Evolutionary conservation across 2,329 filamentous ascomycete genomes (phyloP).

Genomic region (Acrocalymma vagum): DNA sequence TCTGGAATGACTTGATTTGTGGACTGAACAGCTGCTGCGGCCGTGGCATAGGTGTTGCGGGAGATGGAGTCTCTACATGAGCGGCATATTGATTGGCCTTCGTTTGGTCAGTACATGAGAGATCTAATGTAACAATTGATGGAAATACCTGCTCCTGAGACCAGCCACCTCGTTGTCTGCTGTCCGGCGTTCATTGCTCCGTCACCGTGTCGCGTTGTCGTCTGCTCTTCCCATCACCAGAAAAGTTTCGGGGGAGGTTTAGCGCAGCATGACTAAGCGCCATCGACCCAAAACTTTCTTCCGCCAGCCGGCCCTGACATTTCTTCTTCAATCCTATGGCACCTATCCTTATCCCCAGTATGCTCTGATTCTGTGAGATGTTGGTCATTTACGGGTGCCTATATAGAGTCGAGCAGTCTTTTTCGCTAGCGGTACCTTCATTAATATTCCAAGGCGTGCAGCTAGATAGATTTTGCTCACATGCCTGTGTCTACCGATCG

Average conservation of each 20-base stretch:
- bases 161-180: conserved; percentile 54
- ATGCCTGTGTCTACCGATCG: too few relatives aligned
- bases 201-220: conserved; percentile 19
- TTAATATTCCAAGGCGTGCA: conserved; percentile 74
- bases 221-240: conserved; percentile 21
- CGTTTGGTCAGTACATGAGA: conserved; percentile 33
- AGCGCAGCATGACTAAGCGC: conserved; percentile 30
- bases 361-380: conserved; percentile 65
- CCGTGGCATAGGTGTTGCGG: conserved; percentile 42
- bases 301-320: conserved; percentile 25
- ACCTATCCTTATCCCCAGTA: conserved; percentile 94
- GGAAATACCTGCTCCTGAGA: conserved; percentile 48
- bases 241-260: conserved; percentile 41
- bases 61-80: conserved; percentile 54
- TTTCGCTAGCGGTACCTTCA: conserved; percentile 98
- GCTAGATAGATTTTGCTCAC: conserved; percentile 98
- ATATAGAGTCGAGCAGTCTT: conserved; percentile 83
- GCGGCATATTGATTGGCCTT: conserved; percentile 54
- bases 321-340: conserved; percentile 63
- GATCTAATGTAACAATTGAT: conserved; percentile 11
- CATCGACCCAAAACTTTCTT: conserved; percentile 26
- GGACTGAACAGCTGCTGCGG: conserved; percentile 47
- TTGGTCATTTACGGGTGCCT: conserved; percentile 93
- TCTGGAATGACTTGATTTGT: conserved; percentile 35
- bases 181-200: conserved; percentile 54